Base-by-base conservation (phyloP, 163 green algal genomes). In the Chloroidium sp. region DNA sequence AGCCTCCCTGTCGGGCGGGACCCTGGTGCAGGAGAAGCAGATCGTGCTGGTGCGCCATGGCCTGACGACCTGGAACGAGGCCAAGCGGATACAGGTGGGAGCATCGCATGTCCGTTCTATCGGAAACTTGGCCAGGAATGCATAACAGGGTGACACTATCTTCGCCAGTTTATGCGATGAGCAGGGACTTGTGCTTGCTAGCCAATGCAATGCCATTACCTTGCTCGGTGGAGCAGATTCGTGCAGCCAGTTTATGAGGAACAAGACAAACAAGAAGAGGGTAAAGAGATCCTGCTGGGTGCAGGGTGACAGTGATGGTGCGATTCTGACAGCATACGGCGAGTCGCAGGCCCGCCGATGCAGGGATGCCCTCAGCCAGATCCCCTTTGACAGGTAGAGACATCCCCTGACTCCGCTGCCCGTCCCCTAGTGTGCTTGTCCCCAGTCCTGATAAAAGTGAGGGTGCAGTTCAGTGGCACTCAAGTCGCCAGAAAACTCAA, bases 21-120 rank as follows among this genome's bases (percentile, higher is more conserved):
- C 67, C 8, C 74, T 89, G 10, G 3, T 61, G 67, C 68, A 36
- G n/a, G 84, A 89, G 36, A 94, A 94, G 80, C 78, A 75, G 4
- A 88, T 94, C 61, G 88, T 94, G 58, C 78, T 94, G 77, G 81
- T 94, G 1, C 78, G 90, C 61, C 90, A 94, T 78, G 90, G 90
- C 2, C 80, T 90, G 62, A 91, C 87, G 58, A 90, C 85, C 1
- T 94, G 90, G 90, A 94, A 94, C 80, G 76, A 86, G 36, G 77
- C 92, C 82, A 82, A 86, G 4, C 81, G 89, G 2, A 91, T 92
- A 74, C 88, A 92, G 86, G 89, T 85, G 68, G 58, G 61, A 59
- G 60, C 3, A 57, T 61, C 69, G 62, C 62, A 75, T 80, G 77
- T 59, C 13, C 58, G 59, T 69, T 61, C 10, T 61, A 8, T 36